Evolutionary conservation across 495 filamentous ascomycete genomes (phyloP).

Genomic region (Penicillium robsamsonii): DNA sequence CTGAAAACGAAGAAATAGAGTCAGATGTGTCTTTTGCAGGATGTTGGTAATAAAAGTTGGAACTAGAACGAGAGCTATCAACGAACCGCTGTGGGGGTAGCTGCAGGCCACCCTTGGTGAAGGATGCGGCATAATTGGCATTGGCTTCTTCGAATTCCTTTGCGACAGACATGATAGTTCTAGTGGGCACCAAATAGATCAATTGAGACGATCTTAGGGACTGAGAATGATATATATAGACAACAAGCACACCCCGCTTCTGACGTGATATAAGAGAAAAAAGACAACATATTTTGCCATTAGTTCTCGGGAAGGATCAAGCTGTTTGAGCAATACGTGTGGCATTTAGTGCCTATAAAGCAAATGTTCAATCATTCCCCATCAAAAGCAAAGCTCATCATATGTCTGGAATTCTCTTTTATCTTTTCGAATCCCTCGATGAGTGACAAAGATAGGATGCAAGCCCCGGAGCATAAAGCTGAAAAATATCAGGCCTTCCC

Average conservation of each 20-base stretch:
- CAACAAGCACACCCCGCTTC: conserved; percentile 13
- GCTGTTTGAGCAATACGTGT: too few relatives aligned
- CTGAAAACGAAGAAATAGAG: conserved; percentile 12
- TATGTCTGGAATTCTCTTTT: too few relatives aligned
- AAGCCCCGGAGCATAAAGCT: too few relatives aligned
- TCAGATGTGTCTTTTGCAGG: neutral
- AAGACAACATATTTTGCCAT: neutral
- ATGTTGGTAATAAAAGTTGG: neutral
- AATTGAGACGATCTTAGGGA: conserved; percentile 11
- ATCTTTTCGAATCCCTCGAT: too few relatives aligned
- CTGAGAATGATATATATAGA: conserved; percentile 7
- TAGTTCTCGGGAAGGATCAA: neutral
- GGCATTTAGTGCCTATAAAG: too few relatives aligned
- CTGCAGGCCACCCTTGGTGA: conserved; percentile 63
- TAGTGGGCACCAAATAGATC: neutral
- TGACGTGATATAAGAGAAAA: conserved; percentile 15
- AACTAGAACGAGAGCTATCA: conserved; percentile 27
- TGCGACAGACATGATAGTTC: conserved; percentile 33
- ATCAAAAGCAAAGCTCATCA: too few relatives aligned
- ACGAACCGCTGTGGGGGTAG: conserved; percentile 65
- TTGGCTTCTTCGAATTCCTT: conserved; percentile 49
- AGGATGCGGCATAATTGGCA: conserved; percentile 57
- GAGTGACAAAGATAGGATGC: too few relatives aligned
- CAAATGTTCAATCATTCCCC: too few relatives aligned
- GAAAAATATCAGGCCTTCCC: neutral